These are phyloP conservation scores for Ustilaginoidea virens DNA, from an alignment of 2,329 filamentous ascomycete genomes.

Conservation along the genomic window DNA sequence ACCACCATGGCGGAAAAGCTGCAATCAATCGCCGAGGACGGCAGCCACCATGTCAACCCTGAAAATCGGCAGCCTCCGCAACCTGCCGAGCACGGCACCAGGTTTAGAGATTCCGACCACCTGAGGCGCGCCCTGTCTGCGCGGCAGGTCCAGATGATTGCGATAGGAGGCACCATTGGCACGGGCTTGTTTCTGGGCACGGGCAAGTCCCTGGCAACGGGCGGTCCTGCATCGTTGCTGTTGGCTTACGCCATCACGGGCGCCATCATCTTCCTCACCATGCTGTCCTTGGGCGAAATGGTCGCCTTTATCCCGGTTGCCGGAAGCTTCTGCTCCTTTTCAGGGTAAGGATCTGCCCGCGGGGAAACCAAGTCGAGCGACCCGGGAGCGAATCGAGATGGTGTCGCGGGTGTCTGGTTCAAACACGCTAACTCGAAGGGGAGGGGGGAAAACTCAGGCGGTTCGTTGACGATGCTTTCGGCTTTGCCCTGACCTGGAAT, in stretches of 20 bases:
- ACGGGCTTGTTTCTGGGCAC: conserved; percentile 49
- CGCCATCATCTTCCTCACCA: conserved; percentile 31
- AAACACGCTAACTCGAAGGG: conserved; percentile 1
- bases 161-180: conserved; percentile 42
- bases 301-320: conserved; percentile 35
- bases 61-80: no score
- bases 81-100: no score
- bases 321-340: conserved; percentile 38
- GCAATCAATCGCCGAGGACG: no score
- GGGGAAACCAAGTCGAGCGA: no score
- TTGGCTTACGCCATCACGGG: neutral
- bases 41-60: no score
- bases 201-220: conserved; percentile 41
- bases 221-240: conserved; percentile 42
- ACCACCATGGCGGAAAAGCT: no score
- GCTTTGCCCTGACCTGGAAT: conserved; percentile 41
- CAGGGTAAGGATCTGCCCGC: conserved; percentile 16
- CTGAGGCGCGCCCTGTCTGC: conserved; percentile 39
- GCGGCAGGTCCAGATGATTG: conserved; percentile 55
- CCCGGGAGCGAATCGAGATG: no score
- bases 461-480: conserved; percentile 37
- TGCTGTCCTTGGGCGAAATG: conserved; percentile 44
- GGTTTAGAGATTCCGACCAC: no score
- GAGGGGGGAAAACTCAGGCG: conserved; percentile 12
- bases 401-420: neutral